Conservation (phyloP, 495 filamentous ascomycete species). For the Neurospora sp. region DNA sequence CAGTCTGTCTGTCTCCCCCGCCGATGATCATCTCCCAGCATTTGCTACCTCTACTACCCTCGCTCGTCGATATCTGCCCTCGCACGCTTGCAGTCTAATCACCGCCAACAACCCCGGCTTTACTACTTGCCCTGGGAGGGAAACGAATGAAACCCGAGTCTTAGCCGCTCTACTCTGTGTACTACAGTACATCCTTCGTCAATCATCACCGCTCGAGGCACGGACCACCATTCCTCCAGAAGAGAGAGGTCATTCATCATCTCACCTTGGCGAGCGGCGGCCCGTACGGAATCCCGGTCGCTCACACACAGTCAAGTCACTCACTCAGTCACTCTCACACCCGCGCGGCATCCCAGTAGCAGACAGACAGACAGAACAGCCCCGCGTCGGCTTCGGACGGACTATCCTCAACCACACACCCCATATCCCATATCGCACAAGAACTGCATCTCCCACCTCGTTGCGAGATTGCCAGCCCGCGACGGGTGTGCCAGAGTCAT, state of each 20-base stretch:
- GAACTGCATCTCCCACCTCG: slow-evolving; percentile 11
- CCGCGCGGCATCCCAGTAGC: background rate
- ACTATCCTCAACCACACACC: background rate
- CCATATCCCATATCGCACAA: slow-evolving; percentile 1
- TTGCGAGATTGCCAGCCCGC: slow-evolving; percentile 20
- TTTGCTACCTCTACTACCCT: background rate
- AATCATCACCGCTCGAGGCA: slow-evolving; percentile 19
- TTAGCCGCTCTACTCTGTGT: slow-evolving; percentile 32
- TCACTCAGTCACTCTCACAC: background rate
- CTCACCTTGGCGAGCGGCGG: background rate
- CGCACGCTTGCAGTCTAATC: background rate
- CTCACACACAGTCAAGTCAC: background rate
- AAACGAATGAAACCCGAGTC: slow-evolving; percentile 36
- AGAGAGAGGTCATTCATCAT: background rate
- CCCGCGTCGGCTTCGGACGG: background rate
- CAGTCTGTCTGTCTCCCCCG: background rate
- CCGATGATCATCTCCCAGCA: background rate
- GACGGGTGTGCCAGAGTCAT: slow-evolving; percentile 21
- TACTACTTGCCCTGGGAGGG: background rate
- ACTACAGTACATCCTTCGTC: slow-evolving; percentile 19
- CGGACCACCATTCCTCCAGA: slow-evolving; percentile 15
- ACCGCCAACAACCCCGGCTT: background rate
- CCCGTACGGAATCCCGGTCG: background rate
- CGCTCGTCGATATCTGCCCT: background rate
- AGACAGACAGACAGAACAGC: background rate